Percentiles rank a stretch among this genome's conserved stretches.
Evolutionary conservation across 2,329 filamentous ascomycete species (phyloP).

Genomic region (Venturia aucupariae): DNA sequence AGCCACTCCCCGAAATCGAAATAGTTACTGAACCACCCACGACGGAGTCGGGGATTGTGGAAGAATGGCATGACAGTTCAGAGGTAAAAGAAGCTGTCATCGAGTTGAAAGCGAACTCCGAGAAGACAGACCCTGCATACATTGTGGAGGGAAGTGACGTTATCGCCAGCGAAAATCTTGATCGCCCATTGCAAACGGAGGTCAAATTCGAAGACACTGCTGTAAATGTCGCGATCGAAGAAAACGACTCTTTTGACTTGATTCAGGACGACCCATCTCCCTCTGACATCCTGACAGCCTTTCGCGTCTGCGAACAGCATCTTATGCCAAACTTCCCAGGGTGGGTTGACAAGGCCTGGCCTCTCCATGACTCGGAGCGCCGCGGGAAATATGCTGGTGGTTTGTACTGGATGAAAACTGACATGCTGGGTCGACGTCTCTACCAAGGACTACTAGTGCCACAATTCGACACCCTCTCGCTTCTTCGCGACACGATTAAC

Average conservation of each 20-base stretch:
- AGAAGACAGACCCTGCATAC: neutral
- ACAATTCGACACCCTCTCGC: slow-evolving; percentile 12
- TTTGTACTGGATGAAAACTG: slow-evolving; percentile 1
- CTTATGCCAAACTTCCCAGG: slow-evolving; percentile 8
- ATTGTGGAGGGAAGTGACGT: neutral
- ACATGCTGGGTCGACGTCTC: neutral
- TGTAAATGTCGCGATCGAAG: neutral
- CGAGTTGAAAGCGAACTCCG: neutral
- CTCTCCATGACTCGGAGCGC: neutral
- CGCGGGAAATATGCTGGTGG: slow-evolving; percentile 2
- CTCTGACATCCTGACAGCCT: slow-evolving; percentile 5
- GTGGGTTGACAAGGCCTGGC: neutral
- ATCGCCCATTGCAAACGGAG: neutral
- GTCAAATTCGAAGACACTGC: neutral
- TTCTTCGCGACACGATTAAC: slow-evolving; percentile 12
- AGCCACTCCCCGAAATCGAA: neutral
- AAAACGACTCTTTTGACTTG: neutral
- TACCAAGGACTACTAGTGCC: slow-evolving; percentile 9
- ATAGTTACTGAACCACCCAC: neutral
- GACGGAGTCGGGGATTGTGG: neutral
- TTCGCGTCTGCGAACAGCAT: slow-evolving; percentile 2
- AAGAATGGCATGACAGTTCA: neutral
- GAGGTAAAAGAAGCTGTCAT: neutral
- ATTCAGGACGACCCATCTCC: neutral
- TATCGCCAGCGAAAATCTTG: neutral